Percentiles rank a stretch among this genome's conserved stretches.
Conservation (phyloP, 257 asterid genomes). For the Solanum infundibuliforme region DNA sequence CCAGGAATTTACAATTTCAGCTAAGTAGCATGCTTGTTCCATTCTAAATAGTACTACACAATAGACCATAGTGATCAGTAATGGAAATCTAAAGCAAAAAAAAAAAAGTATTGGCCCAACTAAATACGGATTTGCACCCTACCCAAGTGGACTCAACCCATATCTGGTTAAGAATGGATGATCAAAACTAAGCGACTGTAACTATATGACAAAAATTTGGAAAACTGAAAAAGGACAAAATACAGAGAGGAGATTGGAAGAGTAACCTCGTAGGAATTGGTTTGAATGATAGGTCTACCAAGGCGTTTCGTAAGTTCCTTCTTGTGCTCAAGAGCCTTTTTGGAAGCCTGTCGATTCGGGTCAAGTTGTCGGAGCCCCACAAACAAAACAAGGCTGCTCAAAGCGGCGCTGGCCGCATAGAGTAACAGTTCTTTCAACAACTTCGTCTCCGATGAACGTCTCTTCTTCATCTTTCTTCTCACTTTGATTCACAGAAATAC, state of each 20-base stretch:
- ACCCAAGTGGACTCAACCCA: background rate
- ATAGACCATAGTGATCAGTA: background rate
- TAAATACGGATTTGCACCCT: background rate
- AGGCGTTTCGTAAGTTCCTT: constrained; percentile 86
- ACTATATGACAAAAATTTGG: background rate
- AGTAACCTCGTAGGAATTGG: constrained; percentile 76
- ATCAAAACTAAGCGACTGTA: background rate
- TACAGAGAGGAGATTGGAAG: background rate
- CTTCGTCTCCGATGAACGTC: constrained; percentile 47
- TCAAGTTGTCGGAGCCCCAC: constrained; percentile 65
- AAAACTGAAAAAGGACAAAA: background rate
- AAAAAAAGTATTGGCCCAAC: background rate
- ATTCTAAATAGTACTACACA: background rate
- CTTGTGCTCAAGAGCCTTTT: constrained; percentile 73
- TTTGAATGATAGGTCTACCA: constrained; percentile 73
- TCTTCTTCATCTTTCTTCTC: constrained; percentile 26
- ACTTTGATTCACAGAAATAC: background rate
- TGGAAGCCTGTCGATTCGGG: constrained; percentile 77
- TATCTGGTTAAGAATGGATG: background rate
- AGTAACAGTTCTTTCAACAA: constrained; percentile 53
- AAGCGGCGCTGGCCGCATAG: constrained; percentile 85
- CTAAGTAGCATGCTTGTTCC: background rate
- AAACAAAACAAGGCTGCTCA: constrained; percentile 69
- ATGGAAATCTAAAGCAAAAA: background rate
- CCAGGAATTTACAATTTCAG: background rate